These are phyloP conservation scores for Ascochyta clinopodiicola DNA, from an alignment of 2,329 filamentous ascomycete genomes.

Conservation along the genomic window DNA sequence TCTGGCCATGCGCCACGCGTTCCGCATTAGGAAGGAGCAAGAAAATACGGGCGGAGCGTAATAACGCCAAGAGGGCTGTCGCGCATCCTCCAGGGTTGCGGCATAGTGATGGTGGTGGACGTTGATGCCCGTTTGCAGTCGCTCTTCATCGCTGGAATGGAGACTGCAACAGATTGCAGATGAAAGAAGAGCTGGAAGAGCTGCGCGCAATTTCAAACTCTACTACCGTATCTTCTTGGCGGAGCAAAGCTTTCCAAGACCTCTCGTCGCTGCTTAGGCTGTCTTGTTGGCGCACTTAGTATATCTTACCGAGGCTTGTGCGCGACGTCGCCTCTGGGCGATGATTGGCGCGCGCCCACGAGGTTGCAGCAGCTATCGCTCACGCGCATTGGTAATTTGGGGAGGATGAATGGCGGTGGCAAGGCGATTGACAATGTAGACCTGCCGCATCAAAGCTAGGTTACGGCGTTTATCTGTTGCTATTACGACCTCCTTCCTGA, in stretches of 20 bases:
- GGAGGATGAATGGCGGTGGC: conserved; percentile 28
- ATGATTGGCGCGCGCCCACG: conserved; percentile 13
- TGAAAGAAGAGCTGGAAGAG: background rate
- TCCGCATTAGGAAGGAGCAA: conserved; percentile 14
- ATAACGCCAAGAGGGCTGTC: conserved; percentile 14
- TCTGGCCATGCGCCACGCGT: conserved; percentile 17
- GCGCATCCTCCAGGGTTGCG: conserved; percentile 6
- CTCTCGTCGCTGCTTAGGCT: conserved; percentile 17
- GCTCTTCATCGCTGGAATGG: background rate
- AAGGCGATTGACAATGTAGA: conserved; percentile 25
- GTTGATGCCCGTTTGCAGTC: conserved; percentile 3
- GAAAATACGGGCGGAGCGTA: conserved; percentile 14
- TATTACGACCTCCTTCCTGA: conserved; percentile 28
- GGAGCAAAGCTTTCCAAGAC: conserved; percentile 17
- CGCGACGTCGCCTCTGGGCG: conserved; percentile 19
- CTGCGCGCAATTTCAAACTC: background rate
- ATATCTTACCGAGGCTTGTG: conserved; percentile 26
- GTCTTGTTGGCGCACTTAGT: conserved; percentile 12
- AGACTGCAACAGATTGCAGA: background rate
- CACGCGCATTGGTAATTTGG: conserved; percentile 17
- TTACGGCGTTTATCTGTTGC: conserved; percentile 15
- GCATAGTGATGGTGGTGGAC: background rate
- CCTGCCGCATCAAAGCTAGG: conserved; percentile 22
- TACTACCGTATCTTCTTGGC: background rate
- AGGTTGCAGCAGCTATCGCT: conserved; percentile 12